Evolutionary conservation across 2,329 filamentous ascomycete genomes (phyloP).

Genomic region (Talaromyces sp.): DNA sequence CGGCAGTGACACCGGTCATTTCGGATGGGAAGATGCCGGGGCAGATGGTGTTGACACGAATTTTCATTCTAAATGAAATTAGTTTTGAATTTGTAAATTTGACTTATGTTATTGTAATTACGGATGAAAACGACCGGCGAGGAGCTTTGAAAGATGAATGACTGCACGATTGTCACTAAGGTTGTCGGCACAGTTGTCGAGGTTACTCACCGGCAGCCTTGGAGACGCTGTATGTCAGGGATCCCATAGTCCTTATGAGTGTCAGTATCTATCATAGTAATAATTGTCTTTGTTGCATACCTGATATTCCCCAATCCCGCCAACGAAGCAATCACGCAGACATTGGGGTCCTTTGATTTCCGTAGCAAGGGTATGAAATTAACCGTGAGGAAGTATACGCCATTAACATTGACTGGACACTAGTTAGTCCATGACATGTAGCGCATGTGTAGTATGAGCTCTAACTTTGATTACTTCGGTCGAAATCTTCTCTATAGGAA

Average conservation of each 20-base stretch:
- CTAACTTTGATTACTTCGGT: slow-evolving; percentile 14
- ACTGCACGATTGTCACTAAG: slow-evolving; percentile 16
- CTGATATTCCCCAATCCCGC: slow-evolving; percentile 25
- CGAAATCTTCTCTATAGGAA: slow-evolving; percentile 9
- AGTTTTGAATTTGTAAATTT: neutral
- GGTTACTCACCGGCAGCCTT: slow-evolving; percentile 22
- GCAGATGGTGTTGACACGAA: slow-evolving; percentile 25
- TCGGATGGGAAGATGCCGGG: slow-evolving; percentile 21
- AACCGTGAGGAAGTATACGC: slow-evolving; percentile 28
- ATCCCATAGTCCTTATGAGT: slow-evolving; percentile 21
- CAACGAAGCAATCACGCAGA: slow-evolving; percentile 27
- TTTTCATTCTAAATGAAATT: slow-evolving; percentile 16
- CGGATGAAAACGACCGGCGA: slow-evolving; percentile 20
- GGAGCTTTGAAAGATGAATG: slow-evolving; percentile 21
- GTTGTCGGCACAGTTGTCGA: neutral
- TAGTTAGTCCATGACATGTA: neutral
- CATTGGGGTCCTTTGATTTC: slow-evolving; percentile 25
- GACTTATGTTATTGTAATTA: neutral
- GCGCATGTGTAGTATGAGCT: neutral
- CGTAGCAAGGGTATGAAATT: slow-evolving; percentile 27
- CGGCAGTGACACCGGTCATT: slow-evolving; percentile 17
- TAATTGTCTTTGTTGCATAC: slow-evolving; percentile 3
- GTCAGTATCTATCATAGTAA: neutral
- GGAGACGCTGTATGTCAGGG: slow-evolving; percentile 25
- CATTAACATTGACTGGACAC: slow-evolving; percentile 26